A percentile compares a stretch with the other conserved stretches of the same genome.
Conservation (phyloP, 2,329 filamentous ascomycete genomes). For the Colletotrichum cuscutae region DNA sequence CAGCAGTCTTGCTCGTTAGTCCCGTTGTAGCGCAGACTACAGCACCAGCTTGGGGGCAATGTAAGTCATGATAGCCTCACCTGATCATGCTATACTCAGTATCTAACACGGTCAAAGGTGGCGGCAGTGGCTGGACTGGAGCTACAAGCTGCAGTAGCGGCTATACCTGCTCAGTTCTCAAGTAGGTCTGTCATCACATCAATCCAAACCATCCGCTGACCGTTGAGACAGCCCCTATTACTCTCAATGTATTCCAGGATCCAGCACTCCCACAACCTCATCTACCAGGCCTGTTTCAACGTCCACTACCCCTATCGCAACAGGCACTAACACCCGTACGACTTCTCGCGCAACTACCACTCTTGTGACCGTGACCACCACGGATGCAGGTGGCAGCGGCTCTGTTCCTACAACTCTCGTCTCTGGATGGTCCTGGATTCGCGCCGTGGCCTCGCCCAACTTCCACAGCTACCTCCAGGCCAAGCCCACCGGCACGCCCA, state of each 20-base stretch:
- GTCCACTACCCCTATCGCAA: conserved; percentile 8
- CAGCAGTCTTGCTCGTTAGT: neutral
- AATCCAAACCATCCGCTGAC: neutral
- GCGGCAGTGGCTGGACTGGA: conserved; percentile 27
- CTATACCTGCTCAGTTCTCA: conserved; percentile 30
- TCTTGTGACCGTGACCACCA: conserved; percentile 22
- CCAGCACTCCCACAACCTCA: conserved; percentile 8
- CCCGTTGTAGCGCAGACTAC: conserved; percentile 16
- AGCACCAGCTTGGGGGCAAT: conserved; percentile 26
- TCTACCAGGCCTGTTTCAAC: conserved; percentile 2
- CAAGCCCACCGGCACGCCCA: conserved; percentile 52
- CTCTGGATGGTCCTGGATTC: conserved; percentile 65
- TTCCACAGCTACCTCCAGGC: conserved; percentile 67
- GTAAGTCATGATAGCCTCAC: conserved; percentile 2
- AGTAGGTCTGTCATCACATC: neutral
- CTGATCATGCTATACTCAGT: neutral
- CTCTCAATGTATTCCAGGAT: conserved; percentile 29
- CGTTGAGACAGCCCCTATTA: conserved; percentile 21
- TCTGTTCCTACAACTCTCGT: conserved; percentile 52
- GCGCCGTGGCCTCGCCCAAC: conserved; percentile 66
- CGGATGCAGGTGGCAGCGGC: conserved; percentile 7
- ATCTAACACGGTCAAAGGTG: conserved; percentile 15
- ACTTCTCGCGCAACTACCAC: conserved; percentile 23
- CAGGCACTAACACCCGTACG: conserved; percentile 2
- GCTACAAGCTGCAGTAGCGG: conserved; percentile 27